A percentile compares a stretch with the other conserved stretches of the same genome.
These are phyloP conservation scores for Panicum virgatum DNA, from an alignment of 202 grass and related monocot species.

Conservation along the genomic window DNA sequence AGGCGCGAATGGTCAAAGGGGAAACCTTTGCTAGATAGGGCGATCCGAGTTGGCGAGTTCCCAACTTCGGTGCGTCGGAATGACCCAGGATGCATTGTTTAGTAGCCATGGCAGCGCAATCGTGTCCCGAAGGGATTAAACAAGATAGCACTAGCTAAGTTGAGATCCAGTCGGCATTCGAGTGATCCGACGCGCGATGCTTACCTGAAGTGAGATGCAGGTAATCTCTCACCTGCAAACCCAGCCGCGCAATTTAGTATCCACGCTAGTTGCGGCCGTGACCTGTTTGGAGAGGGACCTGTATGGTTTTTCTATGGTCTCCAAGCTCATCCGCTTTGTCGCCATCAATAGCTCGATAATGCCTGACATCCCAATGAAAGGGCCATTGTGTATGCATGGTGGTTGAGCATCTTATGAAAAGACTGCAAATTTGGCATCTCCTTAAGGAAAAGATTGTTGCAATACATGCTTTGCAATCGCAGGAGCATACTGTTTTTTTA, in stretches of 20 bases:
- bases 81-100: not conserved
- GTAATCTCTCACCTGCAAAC: too few species aligned
- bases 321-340: constrained; percentile 6
- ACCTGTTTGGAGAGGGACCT: constrained; percentile 5
- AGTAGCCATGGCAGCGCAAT: not conserved
- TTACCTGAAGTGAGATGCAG: not conserved
- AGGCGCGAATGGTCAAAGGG: not conserved
- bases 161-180: too few species aligned
- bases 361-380: not conserved
- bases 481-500: not conserved
- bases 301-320: not conserved
- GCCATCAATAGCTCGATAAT: not conserved
- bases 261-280: not conserved
- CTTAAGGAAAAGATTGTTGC: not conserved
- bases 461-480: not conserved
- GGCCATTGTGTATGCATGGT: not conserved
- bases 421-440: not conserved
- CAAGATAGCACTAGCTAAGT: constrained; percentile 1
- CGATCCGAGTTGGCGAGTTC: too few species aligned
- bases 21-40: constrained; percentile 4
- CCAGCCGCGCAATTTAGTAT: not conserved
- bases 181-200: not conserved
- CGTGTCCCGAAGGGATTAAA: too few species aligned
- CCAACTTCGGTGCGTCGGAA: not conserved
- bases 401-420: not conserved